A percentile compares a stretch with the other conserved stretches of the same genome.
These are phyloP conservation scores for Parascedosporium putredinis DNA, from an alignment of 2,329 filamentous ascomycete genomes.

Conservation along the genomic window DNA sequence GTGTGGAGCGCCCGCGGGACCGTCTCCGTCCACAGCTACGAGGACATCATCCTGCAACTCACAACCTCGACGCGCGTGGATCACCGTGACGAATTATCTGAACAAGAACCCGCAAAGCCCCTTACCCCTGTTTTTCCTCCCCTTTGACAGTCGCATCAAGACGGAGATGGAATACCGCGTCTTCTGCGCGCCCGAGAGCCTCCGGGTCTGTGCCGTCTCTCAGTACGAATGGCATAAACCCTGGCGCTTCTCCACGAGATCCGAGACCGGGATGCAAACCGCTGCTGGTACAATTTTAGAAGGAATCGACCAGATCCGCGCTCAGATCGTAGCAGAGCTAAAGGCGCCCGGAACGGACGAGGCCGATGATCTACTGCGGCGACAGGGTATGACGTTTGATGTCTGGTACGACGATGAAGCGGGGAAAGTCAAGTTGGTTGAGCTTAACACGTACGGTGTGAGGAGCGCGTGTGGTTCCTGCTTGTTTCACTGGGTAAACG, in stretches of 20 bases:
- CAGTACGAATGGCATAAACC: conserved; percentile 30
- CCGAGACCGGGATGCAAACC: conserved; percentile 9
- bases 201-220: conserved; percentile 25
- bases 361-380: conserved; percentile 19
- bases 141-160: conserved; percentile 29
- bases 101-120: conserved; percentile 10
- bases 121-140: conserved; percentile 27
- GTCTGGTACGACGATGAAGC: conserved; percentile 23
- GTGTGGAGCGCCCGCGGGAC: conserved; percentile 14
- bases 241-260: conserved; percentile 18
- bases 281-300: conserved; percentile 12
- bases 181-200: conserved; percentile 26
- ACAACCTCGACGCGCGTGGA: conserved; percentile 27
- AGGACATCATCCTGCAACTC: conserved; percentile 25
- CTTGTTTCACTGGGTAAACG: conserved; percentile 33
- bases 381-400: conserved; percentile 33
- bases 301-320: background rate
- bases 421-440: conserved; percentile 23
- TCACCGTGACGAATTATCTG: conserved; percentile 20
- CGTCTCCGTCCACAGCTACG: conserved; percentile 17
- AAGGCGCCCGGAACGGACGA: conserved; percentile 10
- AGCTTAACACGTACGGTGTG: conserved; percentile 34
- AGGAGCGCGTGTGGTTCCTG: conserved; percentile 32
- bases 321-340: background rate
- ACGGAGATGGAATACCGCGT: conserved; percentile 29